Percentiles rank a stretch among this genome's conserved stretches.
These are phyloP conservation scores for Epichloe uncinata DNA, from an alignment of 2,329 filamentous ascomycete genomes.

Conservation along the genomic window DNA sequence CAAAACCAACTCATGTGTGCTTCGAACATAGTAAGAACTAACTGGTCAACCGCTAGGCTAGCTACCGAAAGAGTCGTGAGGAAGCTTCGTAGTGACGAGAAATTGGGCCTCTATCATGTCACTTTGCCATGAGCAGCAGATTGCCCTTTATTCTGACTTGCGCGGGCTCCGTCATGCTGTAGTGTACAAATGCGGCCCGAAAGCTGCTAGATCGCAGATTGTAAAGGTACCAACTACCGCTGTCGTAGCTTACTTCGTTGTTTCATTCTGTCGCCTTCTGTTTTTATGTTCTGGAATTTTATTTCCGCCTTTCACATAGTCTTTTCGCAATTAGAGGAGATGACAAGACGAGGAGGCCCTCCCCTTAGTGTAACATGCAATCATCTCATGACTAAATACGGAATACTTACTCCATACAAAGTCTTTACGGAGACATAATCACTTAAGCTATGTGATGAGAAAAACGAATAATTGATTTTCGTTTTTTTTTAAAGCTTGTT, in stretches of 20 bases:
- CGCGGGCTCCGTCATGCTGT: neutral
- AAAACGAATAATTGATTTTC: no score
- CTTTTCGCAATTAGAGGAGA: no score
- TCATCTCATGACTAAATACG: no score
- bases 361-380: no score
- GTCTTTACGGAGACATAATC: no score
- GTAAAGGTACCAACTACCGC: no score
- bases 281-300: neutral
- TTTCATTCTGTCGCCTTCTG: neutral
- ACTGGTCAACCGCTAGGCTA: conserved; percentile 41
- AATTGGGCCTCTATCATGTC: neutral
- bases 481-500: no score
- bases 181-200: neutral
- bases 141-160: neutral
- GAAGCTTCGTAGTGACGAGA: conserved; percentile 37
- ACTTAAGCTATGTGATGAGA: no score
- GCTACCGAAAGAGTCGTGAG: conserved; percentile 83
- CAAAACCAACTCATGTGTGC: neutral
- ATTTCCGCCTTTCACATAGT: neutral
- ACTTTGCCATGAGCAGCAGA: neutral
- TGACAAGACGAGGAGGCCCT: no score
- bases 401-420: no score
- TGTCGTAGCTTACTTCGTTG: neutral
- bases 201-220: neutral
- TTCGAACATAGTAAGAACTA: conserved; percentile 13